Base-by-base conservation (phyloP, 768 basidiomycete species). In the Mycena floridula region DNA sequence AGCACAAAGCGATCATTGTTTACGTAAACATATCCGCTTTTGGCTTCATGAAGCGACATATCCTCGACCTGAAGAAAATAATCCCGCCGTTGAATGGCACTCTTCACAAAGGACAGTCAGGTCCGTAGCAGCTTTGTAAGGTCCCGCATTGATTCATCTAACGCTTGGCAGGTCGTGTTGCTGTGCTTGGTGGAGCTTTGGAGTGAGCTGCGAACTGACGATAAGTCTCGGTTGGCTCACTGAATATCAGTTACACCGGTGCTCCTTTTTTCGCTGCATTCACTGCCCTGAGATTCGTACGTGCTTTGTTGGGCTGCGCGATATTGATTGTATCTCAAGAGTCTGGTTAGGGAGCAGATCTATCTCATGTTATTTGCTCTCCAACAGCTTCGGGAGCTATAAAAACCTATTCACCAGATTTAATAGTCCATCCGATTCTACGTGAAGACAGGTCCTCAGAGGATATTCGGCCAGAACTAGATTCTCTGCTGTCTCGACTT, bases 311-410 rank as follows among this genome's bases (percentile, higher is more conserved):
- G 18, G 15, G 21, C 11, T n/a, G 11, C 18, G 7, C 23, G 16
- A 1, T 13, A 20, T 20, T 23, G 15, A 13, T 25, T 12, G 20
- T 25, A 16, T 22, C 22, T 48, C n/a, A 25, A 11, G 37, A 27
- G 6, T 7, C 9, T 8, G 13, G 35, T 26, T 16, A 89, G 89
- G 94, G 94, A 25, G 89, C 85, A 40, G 95, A 98, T 63, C 73
- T 97, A 18, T 93, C 94, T 20, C 96, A 98, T 72, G 90, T 98
- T 47, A 95, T 98, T 44, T 99, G 96, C 66, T 85, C 94, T 5
- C 95, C 95, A 0, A 81, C 79, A 0, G 95, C 96, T 5, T 91
- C 92, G 22, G 75, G 75, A 4, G 86, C 92, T 37, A 99, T 99
- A 72, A 99, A 99, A 67, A 85, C 89, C 0, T 99, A 97, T 62